Evolutionary conservation across 345 rosid genomes (phyloP).

Genomic region (Geranium rotundifolium): DNA sequence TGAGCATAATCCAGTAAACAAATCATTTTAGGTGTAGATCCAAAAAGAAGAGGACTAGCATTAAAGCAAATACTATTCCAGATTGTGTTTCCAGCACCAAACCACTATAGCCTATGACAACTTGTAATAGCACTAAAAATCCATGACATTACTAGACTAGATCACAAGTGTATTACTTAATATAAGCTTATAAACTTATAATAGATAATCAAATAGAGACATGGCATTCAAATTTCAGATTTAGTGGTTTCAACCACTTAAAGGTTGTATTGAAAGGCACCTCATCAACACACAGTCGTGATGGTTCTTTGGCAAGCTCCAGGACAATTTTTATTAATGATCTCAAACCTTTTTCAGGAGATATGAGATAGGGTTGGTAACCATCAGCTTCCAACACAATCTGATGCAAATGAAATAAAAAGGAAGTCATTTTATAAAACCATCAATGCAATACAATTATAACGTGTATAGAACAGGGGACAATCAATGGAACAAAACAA

Average conservation of each 20-base stretch:
- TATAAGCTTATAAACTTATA: not conserved
- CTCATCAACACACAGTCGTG: slow-evolving; percentile 48
- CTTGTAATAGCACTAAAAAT: no score
- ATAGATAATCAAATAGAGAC: not conserved
- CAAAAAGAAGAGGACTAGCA: no score
- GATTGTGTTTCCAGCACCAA: not conserved
- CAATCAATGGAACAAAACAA: slow-evolving; percentile 1
- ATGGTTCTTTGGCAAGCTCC: slow-evolving; percentile 49
- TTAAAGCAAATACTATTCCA: not conserved
- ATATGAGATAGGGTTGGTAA: slow-evolving; percentile 47
- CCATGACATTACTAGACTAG: not conserved
- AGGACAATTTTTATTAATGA: slow-evolving; percentile 41
- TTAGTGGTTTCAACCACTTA: no score
- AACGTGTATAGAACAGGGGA: not conserved
- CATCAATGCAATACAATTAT: not conserved
- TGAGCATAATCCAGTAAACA: no score
- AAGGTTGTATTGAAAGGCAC: slow-evolving; percentile 9
- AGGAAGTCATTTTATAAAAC: not conserved
- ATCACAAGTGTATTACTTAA: not conserved
- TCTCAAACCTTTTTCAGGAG: slow-evolving; percentile 47
- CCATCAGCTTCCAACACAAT: slow-evolving; percentile 51
- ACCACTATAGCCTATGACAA: not conserved
- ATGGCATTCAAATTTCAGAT: not conserved
- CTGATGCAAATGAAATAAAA: slow-evolving; percentile 14
- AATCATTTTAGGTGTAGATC: no score